Percentiles rank a stretch among this genome's conserved stretches.
Evolutionary conservation across 2,329 filamentous ascomycete species (phyloP).

Genomic region (Myriosclerotinia duriaeana): DNA sequence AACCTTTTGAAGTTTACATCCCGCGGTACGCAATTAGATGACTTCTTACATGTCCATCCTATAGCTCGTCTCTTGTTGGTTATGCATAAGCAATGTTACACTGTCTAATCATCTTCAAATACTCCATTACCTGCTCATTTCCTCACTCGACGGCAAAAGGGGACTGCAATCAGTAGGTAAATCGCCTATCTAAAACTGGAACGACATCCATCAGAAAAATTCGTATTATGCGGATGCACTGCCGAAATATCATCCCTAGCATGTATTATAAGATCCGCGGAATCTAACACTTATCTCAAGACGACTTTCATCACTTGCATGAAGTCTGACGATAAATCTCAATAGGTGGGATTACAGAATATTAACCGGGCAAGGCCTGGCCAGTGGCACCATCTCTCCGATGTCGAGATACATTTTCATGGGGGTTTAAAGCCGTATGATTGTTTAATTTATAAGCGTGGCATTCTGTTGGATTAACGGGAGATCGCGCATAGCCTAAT

Average conservation of each 20-base stretch:
- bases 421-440: neutral
- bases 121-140: neutral
- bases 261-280: neutral
- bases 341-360: neutral
- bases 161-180: neutral
- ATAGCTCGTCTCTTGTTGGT: neutral
- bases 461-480: neutral
- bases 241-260: neutral
- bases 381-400: neutral
- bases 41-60: neutral
- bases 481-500: neutral
- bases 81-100: constrained; percentile 1
- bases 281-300: neutral
- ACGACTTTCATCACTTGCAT: neutral
- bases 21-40: constrained; percentile 6
- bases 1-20: neutral
- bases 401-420: neutral
- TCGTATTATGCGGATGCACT: neutral
- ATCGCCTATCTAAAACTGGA: neutral
- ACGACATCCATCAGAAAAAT: neutral
- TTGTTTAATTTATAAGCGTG: neutral
- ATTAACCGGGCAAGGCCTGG: neutral
- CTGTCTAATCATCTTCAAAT: neutral
- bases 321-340: neutral
- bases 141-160: neutral